Percentiles rank a stretch among this genome's conserved stretches.
phyloP scores from a whole-genome alignment of 345 rosid species.

The Eucalyptus pumila region DNA sequence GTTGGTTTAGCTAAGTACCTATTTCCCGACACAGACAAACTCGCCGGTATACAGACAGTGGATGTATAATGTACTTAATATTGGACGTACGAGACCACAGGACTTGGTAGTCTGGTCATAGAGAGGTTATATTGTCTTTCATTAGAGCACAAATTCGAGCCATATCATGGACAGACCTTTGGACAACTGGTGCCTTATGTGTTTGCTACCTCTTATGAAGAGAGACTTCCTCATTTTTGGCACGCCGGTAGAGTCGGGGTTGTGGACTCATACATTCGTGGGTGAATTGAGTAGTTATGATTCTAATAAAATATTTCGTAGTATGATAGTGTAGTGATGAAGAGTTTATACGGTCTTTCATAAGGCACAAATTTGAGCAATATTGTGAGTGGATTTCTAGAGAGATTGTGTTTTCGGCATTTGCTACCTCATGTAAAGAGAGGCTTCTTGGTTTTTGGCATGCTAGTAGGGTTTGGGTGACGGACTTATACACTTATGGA shows the following conservation, averaged over 20 bases:
- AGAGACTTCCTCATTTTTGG: background rate
- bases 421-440: background rate
- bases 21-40: background rate
- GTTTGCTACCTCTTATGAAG: background rate
- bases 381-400: background rate
- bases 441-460: background rate
- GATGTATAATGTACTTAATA: background rate
- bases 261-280: background rate
- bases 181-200: background rate
- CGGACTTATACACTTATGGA: rapidly evolving
- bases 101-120: background rate
- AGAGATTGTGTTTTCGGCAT: rapidly evolving
- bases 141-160: background rate
- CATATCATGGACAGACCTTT: background rate
- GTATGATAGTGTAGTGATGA: background rate
- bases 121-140: background rate
- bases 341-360: background rate
- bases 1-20: background rate
- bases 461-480: background rate
- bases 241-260: background rate
- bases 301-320: background rate
- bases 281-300: background rate
- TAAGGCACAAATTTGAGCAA: background rate
- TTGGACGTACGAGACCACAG: background rate
- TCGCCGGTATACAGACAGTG: background rate